These are phyloP conservation scores for Neoconidiobolus thromboides DNA, from an alignment of 371 early-diverging fungal genomes.

Conservation along the genomic window DNA sequence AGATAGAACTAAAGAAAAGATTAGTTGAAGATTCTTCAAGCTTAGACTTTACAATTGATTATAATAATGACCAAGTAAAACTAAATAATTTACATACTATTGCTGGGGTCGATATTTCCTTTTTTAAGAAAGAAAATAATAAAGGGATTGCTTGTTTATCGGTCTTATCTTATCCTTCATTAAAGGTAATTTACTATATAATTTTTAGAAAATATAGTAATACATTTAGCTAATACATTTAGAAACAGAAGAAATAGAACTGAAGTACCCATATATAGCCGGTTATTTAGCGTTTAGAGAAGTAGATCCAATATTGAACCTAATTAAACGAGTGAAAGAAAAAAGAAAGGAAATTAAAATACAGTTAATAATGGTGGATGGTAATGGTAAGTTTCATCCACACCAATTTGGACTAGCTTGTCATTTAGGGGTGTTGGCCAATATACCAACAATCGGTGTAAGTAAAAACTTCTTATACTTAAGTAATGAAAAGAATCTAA, in stretches of 20 bases:
- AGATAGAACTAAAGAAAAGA: no score
- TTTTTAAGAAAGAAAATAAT: constrained; percentile 31
- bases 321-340: constrained; percentile 27
- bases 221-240: constrained; percentile 27
- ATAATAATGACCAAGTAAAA: no score
- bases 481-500: constrained; percentile 14
- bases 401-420: constrained; percentile 72
- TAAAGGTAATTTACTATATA: constrained; percentile 17
- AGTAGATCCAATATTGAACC: constrained; percentile 28
- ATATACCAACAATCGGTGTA: constrained; percentile 64
- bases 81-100: constrained; percentile 9
- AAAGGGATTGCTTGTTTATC: constrained; percentile 56
- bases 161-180: constrained; percentile 38
- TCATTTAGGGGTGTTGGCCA: constrained; percentile 56
- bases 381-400: constrained; percentile 78
- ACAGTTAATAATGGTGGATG: constrained; percentile 70
- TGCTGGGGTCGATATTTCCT: constrained; percentile 74
- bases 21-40: no score
- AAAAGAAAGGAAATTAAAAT: constrained; percentile 34
- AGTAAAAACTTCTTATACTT: constrained; percentile 74
- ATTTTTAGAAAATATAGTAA: constrained; percentile 5
- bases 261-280: constrained; percentile 58
- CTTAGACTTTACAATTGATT: no score
- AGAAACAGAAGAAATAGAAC: constrained; percentile 25
- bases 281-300: constrained; percentile 85